Base-by-base conservation (phyloP, 352 stramenopile species). In the Nothophytophthora sp. region DNA sequence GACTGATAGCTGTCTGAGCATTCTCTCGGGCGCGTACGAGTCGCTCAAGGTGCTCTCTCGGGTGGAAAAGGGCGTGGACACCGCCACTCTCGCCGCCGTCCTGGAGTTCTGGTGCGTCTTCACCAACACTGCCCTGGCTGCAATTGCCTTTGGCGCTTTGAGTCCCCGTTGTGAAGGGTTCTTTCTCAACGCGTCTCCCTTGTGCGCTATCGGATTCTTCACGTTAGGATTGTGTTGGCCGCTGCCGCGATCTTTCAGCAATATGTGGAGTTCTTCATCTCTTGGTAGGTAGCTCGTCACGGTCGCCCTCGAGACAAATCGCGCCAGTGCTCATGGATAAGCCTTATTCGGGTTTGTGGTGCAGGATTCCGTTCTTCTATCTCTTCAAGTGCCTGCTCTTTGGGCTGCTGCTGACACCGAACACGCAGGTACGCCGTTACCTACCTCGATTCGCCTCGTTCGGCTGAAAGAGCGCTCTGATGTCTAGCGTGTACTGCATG, bases 361-460 rank as follows among this genome's bases (percentile, higher is more conserved):
- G 15, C 25, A 81, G 73, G 73, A 69, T 90, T 24, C 79, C 79
- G 18, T 86, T 90, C 35, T 90, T 83, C 59, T 90, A 87, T 46
- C 50, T 90, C 16, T 84, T 84, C 76, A 90, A 90, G 59, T 86
- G 76, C 38, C 33, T 63, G 32, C 53, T 88, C 19, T 50, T 88
- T 23, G 74, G 67, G 2, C 57, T 90, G 12, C 39, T 88, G 48
- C 55, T 90, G 34, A 68, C 68, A 29, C 79, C 79, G 30, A 81
- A 71, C 46, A 76, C 75, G 40, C 83, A 90, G 35, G 79, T 84
- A 42, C 1, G 36, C 4, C 19, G 4, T 12, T 32, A n/a, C 3
- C 28, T 29, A 10, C 10, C 22, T 12, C 25, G 22, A 10, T n/a
- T 15, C 5, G 10, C 13, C 25, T 45, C 27, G n/a, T 36, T 34